Conservation (phyloP, 2,329 filamentous ascomycete species). For the Penicillium sp. region DNA sequence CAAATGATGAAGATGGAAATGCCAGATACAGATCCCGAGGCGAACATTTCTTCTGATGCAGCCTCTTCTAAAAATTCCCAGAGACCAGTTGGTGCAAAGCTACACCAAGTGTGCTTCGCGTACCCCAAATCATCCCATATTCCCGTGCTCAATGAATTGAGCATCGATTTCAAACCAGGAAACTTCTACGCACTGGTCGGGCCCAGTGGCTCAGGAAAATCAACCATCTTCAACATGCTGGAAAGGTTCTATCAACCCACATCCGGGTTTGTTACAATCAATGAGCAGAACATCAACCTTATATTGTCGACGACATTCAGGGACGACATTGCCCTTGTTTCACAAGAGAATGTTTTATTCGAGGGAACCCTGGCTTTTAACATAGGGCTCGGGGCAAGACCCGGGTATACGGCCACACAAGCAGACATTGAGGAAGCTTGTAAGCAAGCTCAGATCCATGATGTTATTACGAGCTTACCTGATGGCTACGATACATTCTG, state of each 20-base stretch:
- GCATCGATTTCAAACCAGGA: conserved; percentile 52
- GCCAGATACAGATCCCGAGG: no score
- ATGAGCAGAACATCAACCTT: no score
- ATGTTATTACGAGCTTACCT: conserved; percentile 62
- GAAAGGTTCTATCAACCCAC: conserved; percentile 57
- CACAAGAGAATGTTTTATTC: conserved; percentile 50
- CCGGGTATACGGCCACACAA: conserved; percentile 55
- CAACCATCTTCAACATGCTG: conserved; percentile 59
- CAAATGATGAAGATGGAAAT: no score
- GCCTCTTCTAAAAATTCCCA: no score
- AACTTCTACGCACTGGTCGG: conserved; percentile 66
- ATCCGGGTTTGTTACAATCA: no score
- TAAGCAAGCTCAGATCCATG: conserved; percentile 67
- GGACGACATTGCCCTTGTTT: conserved; percentile 48
- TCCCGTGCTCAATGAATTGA: conserved; percentile 39
- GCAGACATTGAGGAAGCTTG: conserved; percentile 67
- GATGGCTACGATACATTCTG: conserved; percentile 65
- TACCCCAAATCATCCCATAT: background rate
- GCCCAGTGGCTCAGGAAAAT: conserved; percentile 66
- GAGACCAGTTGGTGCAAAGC: no score
- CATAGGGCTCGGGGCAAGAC: conserved; percentile 47
- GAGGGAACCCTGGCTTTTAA: conserved; percentile 51
- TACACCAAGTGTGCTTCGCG: background rate
- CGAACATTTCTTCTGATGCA: no score
- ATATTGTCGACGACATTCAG: conserved; percentile 26